These are phyloP conservation scores for Lantana camara DNA, from an alignment of 257 asterid genomes.

Conservation along the genomic window DNA sequence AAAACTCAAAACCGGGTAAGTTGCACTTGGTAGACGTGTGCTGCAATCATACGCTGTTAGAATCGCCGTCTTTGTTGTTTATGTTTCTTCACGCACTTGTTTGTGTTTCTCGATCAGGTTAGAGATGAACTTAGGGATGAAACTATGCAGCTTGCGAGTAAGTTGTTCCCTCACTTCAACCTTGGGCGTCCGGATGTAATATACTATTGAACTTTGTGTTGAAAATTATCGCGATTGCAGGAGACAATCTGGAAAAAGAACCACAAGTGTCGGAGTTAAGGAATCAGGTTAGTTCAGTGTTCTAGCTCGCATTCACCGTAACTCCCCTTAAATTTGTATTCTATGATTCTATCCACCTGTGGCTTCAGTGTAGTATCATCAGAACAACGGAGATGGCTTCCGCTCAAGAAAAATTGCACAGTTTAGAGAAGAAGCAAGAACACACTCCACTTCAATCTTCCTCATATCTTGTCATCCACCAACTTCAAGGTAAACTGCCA, in stretches of 20 bases:
- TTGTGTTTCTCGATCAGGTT: conserved; percentile 51
- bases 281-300: conserved; percentile 69
- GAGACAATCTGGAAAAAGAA: conserved; percentile 87
- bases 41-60: conserved; percentile 8
- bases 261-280: conserved; percentile 85
- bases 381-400: conserved; percentile 92
- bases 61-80: conserved; percentile 2
- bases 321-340: conserved; percentile 2
- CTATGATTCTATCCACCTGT: conserved; percentile 11
- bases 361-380: conserved; percentile 84
- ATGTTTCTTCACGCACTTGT: conserved; percentile 20
- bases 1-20: conserved; percentile 84
- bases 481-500: conserved; percentile 65
- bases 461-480: conserved; percentile 64
- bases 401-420: conserved; percentile 86
- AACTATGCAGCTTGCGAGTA: conserved; percentile 93
- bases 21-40: conserved; percentile 6
- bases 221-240: conserved; percentile 41
- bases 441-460: conserved; percentile 68
- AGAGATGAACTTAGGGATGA: conserved; percentile 81
- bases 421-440: conserved; percentile 71
- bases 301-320: conserved; percentile 16
- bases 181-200: conserved; percentile 1
- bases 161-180: conserved; percentile 38
- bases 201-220: neutral